Percentiles rank a stretch among this genome's conserved stretches.
phyloP scores from a whole-genome alignment of 2,329 filamentous ascomycete species.

The Orbilia javanica region DNA sequence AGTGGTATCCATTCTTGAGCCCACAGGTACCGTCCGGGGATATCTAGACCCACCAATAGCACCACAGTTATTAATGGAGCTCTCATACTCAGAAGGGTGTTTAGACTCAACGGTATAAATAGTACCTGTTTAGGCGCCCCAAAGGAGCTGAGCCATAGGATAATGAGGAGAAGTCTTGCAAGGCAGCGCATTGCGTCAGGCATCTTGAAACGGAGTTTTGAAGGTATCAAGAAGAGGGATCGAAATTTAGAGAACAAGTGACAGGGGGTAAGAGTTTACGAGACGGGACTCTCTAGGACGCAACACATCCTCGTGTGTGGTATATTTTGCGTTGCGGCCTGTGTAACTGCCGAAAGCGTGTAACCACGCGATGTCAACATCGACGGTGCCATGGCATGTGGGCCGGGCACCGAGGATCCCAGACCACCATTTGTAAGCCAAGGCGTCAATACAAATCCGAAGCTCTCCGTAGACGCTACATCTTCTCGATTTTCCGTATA shows the following conservation, averaged over 20 bases:
- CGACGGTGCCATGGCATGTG: conserved; percentile 11
- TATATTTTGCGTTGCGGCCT: conserved; percentile 43
- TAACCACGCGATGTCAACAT: conserved; percentile 15
- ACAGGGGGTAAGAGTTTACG: no score
- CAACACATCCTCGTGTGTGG: conserved; percentile 23
- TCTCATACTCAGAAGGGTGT: neutral
- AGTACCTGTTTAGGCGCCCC: neutral
- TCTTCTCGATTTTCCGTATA: neutral
- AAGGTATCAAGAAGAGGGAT: neutral
- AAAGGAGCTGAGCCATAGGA: neutral
- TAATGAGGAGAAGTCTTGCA: neutral
- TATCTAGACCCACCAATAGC: neutral
- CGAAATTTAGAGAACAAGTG: neutral
- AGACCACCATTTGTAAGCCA: conserved; percentile 27
- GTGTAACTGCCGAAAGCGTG: conserved; percentile 51
- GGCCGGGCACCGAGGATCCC: neutral
- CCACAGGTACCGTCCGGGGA: conserved; percentile 42
- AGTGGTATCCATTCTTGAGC: neutral
- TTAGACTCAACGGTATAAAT: no score
- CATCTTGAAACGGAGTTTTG: neutral
- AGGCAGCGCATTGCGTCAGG: neutral
- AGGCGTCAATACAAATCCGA: conserved; percentile 2
- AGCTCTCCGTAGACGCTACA: neutral
- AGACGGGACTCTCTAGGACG: no score
- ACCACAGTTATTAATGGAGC: neutral